These are phyloP conservation scores for Melaleuca alternifolia DNA, from an alignment of 345 rosid genomes.

Conservation along the genomic window DNA sequence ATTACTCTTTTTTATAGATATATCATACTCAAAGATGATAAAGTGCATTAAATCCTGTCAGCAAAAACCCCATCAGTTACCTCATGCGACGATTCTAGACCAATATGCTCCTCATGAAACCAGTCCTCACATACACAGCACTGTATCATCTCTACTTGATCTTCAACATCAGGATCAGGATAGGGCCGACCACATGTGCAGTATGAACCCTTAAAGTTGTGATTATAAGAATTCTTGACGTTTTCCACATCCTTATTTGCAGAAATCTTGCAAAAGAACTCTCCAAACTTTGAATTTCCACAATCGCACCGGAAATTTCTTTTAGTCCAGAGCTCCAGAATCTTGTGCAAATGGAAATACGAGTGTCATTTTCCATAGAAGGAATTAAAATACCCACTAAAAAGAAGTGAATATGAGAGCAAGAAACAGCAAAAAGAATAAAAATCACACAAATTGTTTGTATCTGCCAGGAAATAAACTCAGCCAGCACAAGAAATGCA, in stretches of 20 bases:
- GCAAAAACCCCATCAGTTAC: constrained; percentile 19
- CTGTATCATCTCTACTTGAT: constrained; percentile 94
- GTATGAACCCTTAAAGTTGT: constrained; percentile 83
- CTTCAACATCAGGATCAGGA: constrained; percentile 87
- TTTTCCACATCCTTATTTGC: constrained; percentile 72
- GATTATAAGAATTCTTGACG: constrained; percentile 69
- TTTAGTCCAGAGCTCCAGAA: constrained; percentile 96
- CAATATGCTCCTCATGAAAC: constrained; percentile 95
- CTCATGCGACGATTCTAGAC: constrained; percentile 47
- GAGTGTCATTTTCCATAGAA: neutral
- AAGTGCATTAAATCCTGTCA: neutral
- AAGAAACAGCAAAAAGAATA: neutral
- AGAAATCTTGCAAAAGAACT: constrained; percentile 69
- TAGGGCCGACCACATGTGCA: constrained; percentile 77
- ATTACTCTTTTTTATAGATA: neutral
- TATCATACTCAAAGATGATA: neutral
- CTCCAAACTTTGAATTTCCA: constrained; percentile 89
- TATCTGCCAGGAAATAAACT: neutral
- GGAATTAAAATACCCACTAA: neutral
- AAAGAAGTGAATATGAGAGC: neutral
- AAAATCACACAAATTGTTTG: neutral
- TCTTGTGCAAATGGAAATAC: constrained; percentile 12
- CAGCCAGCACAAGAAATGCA: neutral
- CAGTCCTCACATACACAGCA: constrained; percentile 96
- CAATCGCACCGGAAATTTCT: constrained; percentile 88